Conservation (phyloP, 139 green algal genomes). For the Diplosphaera chodatii region DNA sequence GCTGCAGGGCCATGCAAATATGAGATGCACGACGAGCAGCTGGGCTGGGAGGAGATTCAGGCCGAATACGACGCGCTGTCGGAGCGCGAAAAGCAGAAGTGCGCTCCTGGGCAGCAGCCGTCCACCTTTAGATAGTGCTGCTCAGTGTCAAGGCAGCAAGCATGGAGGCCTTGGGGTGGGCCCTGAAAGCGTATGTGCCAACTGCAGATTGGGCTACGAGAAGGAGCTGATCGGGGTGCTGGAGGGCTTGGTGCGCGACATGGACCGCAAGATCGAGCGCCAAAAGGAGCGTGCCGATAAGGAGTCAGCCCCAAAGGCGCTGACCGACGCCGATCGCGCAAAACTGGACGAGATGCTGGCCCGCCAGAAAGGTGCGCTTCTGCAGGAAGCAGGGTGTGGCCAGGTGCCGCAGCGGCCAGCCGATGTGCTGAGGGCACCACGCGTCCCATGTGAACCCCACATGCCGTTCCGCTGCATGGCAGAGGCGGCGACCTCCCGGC, state of each 20-base stretch:
- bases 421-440: no score
- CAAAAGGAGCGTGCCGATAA: conserved; percentile 67
- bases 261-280: conserved; percentile 77
- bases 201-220: conserved; percentile 62
- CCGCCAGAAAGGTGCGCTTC: conserved; percentile 10
- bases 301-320: conserved; percentile 45
- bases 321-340: conserved; percentile 48
- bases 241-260: conserved; percentile 65
- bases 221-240: conserved; percentile 58
- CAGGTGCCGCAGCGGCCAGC: no score
- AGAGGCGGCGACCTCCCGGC: no score
- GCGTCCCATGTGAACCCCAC: no score
- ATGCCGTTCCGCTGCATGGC: no score
- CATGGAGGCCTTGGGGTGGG: no score
- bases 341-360: conserved; percentile 54
- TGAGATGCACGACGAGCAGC: conserved; percentile 67
- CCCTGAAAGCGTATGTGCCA: no score
- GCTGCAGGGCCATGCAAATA: conserved; percentile 64
- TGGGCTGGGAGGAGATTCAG: conserved; percentile 58
- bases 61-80: conserved; percentile 54
- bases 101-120: no score
- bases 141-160: no score
- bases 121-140: no score
- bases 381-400: no score
- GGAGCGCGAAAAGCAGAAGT: conserved; percentile 57